These are phyloP conservation scores for Herpotrichia juniperi DNA, from an alignment of 2,329 filamentous ascomycete species.

Conservation along the genomic window DNA sequence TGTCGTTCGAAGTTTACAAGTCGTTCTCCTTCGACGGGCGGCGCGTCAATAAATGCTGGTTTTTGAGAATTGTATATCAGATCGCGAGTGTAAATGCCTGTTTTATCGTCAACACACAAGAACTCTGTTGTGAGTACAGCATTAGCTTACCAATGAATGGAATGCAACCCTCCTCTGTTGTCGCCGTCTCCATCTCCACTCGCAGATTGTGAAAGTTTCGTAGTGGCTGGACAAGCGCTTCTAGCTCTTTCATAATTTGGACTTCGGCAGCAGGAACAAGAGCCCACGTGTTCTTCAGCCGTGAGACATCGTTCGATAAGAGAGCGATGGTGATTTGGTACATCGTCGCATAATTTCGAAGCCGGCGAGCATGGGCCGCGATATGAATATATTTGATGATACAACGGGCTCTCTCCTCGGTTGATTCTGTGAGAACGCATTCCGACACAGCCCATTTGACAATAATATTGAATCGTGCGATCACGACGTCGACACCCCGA, in stretches of 20 bases:
- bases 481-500: slow-evolving; percentile 79
- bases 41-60: slow-evolving; percentile 74
- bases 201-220: slow-evolving; percentile 79
- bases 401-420: slow-evolving; percentile 75
- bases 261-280: slow-evolving; percentile 70
- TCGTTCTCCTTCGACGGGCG: slow-evolving; percentile 62
- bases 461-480: slow-evolving; percentile 86
- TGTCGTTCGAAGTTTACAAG: slow-evolving; percentile 85
- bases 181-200: slow-evolving; percentile 76
- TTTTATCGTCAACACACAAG: slow-evolving; percentile 15
- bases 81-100: slow-evolving; percentile 78
- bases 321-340: slow-evolving; percentile 80
- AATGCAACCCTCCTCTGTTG: slow-evolving; percentile 74
- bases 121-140: neutral
- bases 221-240: slow-evolving; percentile 75
- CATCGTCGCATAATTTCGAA: slow-evolving; percentile 84
- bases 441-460: slow-evolving; percentile 87
- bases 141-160: slow-evolving; percentile 74
- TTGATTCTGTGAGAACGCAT: slow-evolving; percentile 73
- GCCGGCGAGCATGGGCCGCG: slow-evolving; percentile 73
- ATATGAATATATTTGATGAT: slow-evolving; percentile 85
- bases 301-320: slow-evolving; percentile 72
- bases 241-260: slow-evolving; percentile 70
- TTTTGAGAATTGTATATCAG: slow-evolving; percentile 82
- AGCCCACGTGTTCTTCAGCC: slow-evolving; percentile 73